Conservation (phyloP, 768 basidiomycete species). For the Xanthoconium purpureum region DNA sequence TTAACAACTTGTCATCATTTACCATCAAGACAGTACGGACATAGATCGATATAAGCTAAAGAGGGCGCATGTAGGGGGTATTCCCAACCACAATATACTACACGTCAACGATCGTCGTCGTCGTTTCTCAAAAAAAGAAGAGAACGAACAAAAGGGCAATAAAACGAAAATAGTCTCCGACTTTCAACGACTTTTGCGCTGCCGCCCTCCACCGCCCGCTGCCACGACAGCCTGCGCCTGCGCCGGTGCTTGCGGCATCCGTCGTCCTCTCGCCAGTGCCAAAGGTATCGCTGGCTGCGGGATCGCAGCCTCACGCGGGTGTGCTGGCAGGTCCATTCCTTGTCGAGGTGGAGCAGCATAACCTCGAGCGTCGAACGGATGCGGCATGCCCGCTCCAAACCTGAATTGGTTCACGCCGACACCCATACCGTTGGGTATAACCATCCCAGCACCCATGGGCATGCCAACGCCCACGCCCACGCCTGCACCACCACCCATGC, state of each 20-base stretch:
- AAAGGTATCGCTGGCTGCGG: not conserved
- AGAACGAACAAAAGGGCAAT: not conserved
- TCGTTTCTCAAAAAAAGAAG: not conserved
- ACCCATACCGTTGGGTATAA: not conserved
- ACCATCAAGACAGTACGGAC: not conserved
- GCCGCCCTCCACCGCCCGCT: slow-evolving; percentile 5
- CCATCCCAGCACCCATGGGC: slow-evolving; percentile 1
- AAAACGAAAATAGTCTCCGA: not conserved
- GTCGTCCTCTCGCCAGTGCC: not conserved
- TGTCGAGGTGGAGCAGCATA: not conserved
- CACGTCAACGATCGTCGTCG: not conserved
- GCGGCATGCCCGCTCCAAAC: slow-evolving; percentile 18
- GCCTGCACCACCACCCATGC: not conserved
- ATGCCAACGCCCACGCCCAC: slow-evolving; percentile 1
- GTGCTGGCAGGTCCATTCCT: not conserved
- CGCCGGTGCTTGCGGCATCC: not conserved
- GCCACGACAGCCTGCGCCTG: not conserved
- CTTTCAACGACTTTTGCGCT: slow-evolving; percentile 8
- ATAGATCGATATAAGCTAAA: slow-evolving; percentile 4
- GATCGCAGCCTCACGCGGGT: not conserved
- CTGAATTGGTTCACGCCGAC: not conserved
- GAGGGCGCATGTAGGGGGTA: not conserved
- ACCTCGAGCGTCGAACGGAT: slow-evolving; percentile 6
- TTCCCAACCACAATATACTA: not conserved
- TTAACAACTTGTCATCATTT: not conserved